A percentile compares a stretch with the other conserved stretches of the same genome.
Conservation (phyloP, 2,329 filamentous ascomycete species). For the Epicoccum nigrum region DNA sequence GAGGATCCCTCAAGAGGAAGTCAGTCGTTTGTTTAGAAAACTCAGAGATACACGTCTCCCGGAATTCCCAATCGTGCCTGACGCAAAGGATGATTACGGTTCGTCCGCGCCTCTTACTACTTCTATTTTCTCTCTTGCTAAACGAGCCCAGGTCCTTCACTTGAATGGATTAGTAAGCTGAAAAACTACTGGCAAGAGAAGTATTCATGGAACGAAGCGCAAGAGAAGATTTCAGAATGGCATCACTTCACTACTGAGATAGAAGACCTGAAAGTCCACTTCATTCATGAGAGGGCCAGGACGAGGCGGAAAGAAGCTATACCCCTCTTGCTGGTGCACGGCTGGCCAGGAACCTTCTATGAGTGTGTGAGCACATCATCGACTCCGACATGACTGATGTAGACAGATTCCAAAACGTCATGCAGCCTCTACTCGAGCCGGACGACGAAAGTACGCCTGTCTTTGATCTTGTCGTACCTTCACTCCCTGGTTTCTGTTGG, state of each 20-base stretch:
- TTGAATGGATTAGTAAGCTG: conserved; percentile 44
- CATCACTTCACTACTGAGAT: conserved; percentile 46
- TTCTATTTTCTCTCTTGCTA: background rate
- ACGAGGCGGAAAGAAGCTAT: conserved; percentile 45
- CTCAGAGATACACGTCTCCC: conserved; percentile 44
- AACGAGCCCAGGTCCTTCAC: conserved; percentile 24
- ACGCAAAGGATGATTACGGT: conserved; percentile 46
- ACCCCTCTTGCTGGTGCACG: conserved; percentile 52
- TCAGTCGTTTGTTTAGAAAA: conserved; percentile 46
- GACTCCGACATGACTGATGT: too few relatives aligned
- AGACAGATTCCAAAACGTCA: conserved; percentile 41
- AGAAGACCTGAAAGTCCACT: conserved; percentile 47
- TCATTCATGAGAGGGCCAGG: conserved; percentile 46
- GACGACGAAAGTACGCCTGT: conserved; percentile 33
- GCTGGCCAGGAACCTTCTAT: conserved; percentile 55
- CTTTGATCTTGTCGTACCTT: conserved; percentile 65
- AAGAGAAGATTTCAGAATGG: conserved; percentile 42
- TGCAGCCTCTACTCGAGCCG: conserved; percentile 45
- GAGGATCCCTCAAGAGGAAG: conserved; percentile 42
- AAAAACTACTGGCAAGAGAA: conserved; percentile 44
- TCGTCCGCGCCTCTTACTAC: background rate
- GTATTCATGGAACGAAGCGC: conserved; percentile 43
- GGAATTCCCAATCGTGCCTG: conserved; percentile 43
- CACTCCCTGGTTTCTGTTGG: conserved; percentile 53
- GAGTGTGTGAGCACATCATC: conserved; percentile 37